Conservation (phyloP, 768 basidiomycete genomes). For the Clavaria fumosa region DNA sequence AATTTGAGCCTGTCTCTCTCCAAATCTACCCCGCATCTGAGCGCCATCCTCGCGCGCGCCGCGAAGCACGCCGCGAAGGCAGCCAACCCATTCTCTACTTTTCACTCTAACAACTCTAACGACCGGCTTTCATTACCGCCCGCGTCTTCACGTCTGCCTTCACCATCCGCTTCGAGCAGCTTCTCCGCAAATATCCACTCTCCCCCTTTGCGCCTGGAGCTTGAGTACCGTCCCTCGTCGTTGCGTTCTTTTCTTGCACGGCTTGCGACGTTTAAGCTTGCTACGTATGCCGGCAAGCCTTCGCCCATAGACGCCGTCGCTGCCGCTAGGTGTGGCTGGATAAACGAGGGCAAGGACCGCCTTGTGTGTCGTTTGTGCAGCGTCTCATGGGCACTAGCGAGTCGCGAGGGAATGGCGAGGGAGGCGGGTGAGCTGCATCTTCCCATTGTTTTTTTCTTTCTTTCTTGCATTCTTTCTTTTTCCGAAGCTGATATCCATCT, state of each 20-base stretch:
- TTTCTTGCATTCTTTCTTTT: conserved; percentile 15
- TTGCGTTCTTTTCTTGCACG: conserved; percentile 57
- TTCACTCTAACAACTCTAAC: too few species aligned
- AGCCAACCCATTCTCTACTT: too few species aligned
- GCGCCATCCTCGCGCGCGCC: conserved; percentile 55
- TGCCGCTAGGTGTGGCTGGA: conserved; percentile 72
- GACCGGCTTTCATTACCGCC: too few species aligned
- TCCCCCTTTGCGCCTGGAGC: too few species aligned
- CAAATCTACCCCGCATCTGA: conserved; percentile 52
- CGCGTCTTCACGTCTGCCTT: too few species aligned
- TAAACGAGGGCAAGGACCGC: conserved; percentile 70
- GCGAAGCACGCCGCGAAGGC: conserved; percentile 38
- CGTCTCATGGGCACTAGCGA: conserved; percentile 58
- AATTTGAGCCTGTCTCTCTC: too few species aligned
- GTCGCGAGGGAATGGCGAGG: conserved; percentile 52
- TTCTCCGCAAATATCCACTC: conserved; percentile 32
- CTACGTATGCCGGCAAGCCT: conserved; percentile 73
- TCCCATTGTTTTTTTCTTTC: too few species aligned
- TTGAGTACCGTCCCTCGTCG: conserved; percentile 71
- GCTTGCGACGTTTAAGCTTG: conserved; percentile 60
- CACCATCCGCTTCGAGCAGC: too few species aligned
- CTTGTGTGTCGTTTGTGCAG: conserved; percentile 58
- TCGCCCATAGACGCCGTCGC: conserved; percentile 59
- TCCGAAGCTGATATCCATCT: conserved; percentile 8
- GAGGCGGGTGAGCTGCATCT: conserved; percentile 62